Evolutionary conservation across 495 filamentous ascomycete genomes (phyloP).

Genomic region (Astrocystis sublimbata): DNA sequence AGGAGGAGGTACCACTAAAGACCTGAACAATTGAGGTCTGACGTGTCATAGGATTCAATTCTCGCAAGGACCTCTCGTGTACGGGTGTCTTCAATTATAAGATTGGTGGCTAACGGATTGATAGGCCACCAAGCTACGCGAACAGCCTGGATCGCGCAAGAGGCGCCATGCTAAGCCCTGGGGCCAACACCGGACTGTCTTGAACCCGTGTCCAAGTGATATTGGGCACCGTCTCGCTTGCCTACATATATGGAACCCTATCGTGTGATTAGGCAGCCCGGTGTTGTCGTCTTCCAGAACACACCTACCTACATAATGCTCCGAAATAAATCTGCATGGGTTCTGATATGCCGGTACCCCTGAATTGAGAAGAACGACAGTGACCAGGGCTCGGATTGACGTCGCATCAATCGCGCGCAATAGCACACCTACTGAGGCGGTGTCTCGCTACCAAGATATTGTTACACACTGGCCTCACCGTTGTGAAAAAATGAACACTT

Average conservation of each 20-base stretch:
- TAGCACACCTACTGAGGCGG: not conserved
- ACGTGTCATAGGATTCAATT: constrained; percentile 9
- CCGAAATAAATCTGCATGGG: not conserved
- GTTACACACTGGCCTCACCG: not conserved
- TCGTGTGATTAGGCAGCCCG: constrained; percentile 16
- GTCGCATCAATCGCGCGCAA: not conserved
- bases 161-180: constrained; percentile 16
- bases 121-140: constrained; percentile 14
- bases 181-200: not conserved
- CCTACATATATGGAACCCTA: constrained; percentile 19
- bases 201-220: constrained; percentile 12
- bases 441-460: not conserved
- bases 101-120: constrained; percentile 6
- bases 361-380: not conserved
- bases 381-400: not conserved
- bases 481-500: not conserved
- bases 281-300: not conserved
- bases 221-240: constrained; percentile 20
- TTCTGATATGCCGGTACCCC: not conserved
- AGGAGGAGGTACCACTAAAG: constrained; percentile 10
- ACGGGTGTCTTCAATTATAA: constrained; percentile 8
- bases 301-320: not conserved
- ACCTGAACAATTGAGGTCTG: constrained; percentile 10
- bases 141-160: constrained; percentile 6
- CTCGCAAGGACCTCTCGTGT: constrained; percentile 19